Conservation (phyloP, 2,329 filamentous ascomycete genomes). For the Scytalidium sp. region DNA sequence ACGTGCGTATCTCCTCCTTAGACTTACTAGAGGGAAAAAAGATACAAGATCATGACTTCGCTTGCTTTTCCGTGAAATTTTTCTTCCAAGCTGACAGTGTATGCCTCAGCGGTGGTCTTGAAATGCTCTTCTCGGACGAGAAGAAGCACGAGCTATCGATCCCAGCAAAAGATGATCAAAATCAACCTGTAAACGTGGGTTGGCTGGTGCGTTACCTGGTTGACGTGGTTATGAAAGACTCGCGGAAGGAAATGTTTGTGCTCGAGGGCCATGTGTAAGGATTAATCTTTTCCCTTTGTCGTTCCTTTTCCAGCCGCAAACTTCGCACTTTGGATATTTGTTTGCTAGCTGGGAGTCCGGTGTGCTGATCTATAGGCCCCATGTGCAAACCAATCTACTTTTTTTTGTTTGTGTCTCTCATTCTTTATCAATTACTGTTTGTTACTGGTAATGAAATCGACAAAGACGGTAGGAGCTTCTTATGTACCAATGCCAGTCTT, state of each 20-base stretch:
- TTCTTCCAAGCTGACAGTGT: conserved; percentile 2
- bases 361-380: too few species aligned
- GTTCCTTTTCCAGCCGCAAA: neutral
- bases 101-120: conserved; percentile 74
- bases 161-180: conserved; percentile 58
- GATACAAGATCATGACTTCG: too few species aligned
- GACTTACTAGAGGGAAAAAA: too few species aligned
- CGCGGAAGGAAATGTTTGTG: conserved; percentile 83
- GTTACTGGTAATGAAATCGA: too few species aligned
- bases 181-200: conserved; percentile 63
- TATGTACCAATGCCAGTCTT: too few species aligned
- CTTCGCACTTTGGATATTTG: neutral
- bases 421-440: too few species aligned
- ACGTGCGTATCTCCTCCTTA: conserved; percentile 24
- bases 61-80: too few species aligned
- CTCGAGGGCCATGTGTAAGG: conserved; percentile 83
- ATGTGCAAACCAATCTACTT: too few species aligned
- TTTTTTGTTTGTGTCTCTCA: too few species aligned
- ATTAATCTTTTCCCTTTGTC: conserved; percentile 5
- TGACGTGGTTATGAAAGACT: conserved; percentile 79
- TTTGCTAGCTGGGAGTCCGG: too few species aligned
- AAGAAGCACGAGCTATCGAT: conserved; percentile 69
- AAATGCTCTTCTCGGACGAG: conserved; percentile 88
- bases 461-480: too few species aligned
- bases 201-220: conserved; percentile 79